phyloP scores from a whole-genome alignment of 768 basidiomycete species.

The Tulasnella sp. region DNA sequence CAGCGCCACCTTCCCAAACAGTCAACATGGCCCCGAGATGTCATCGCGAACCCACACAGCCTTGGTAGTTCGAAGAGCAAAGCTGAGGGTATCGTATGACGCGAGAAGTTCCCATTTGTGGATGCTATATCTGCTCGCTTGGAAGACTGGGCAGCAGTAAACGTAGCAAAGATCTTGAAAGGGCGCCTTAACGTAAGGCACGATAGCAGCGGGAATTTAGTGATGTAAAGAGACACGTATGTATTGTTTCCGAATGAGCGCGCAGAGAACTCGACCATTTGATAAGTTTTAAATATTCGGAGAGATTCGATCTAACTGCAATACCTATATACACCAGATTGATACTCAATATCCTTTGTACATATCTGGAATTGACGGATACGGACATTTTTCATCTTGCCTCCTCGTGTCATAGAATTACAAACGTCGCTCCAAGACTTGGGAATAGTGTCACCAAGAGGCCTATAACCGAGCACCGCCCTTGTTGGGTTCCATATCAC shows the following conservation, averaged over 20 bases:
- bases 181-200: neutral
- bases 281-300: neutral
- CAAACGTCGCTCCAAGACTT: neutral
- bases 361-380: neutral
- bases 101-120: neutral
- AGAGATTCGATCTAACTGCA: neutral
- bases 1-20: too few species aligned
- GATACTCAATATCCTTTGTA: neutral
- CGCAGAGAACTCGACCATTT: neutral
- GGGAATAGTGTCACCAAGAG: too few species aligned
- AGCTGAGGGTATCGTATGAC: neutral
- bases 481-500: slow-evolving; percentile 93
- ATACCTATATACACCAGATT: neutral
- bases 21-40: too few species aligned
- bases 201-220: neutral
- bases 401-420: neutral
- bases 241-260: neutral
- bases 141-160: too few species aligned
- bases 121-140: neutral
- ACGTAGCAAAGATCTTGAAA: too few species aligned
- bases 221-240: neutral
- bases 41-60: neutral
- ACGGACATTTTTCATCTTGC: neutral
- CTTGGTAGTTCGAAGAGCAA: neutral
- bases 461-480: too few species aligned